Evolutionary conservation across 768 basidiomycete species (phyloP), one percentile per base, ranked within the genome.

Genomic region (Auriscalpium microsporum): DNA sequence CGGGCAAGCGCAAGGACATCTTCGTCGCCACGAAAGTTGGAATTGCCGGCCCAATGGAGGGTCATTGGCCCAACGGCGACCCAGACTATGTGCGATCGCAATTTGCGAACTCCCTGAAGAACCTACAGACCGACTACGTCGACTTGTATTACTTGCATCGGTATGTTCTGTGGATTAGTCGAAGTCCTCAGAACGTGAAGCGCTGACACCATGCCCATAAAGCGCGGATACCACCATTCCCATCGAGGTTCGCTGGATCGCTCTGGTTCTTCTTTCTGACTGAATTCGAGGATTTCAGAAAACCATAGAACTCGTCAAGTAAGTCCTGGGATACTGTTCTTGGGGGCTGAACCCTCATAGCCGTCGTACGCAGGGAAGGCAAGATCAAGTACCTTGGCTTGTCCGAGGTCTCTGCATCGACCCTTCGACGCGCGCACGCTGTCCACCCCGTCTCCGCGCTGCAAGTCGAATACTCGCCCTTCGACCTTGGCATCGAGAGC

Each of bases 1-100:
- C 76, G 10, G 80, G 79, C 8, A 78, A 78, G 52, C 69, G 79
- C 28, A 58, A 69, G 16, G 69, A 78, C 11, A 78, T 81, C 19
- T 86, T 84, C 68, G 72, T 86, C 19, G 81, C 82, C 2, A 83
- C 82, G 17, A 86, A 86, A 64, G 78, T 78, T 48, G 78, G 78
- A 10, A 10, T 67, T 23, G 51, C 57, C 68, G 65, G 19, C 65
- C 35, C 21, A 42, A 42, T 28, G 28, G 28, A 28, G 28, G 28
- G 17, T 1, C 40, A 17, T 17, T 42, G 13, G 14, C 40, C 40
- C 14, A 42, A 42, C 8, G 40, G 40, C 40, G 40, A 42, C 17
- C 70, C 74, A 0, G 69, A 75, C 52, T 76, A 78, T 53, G 72
- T 75, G 10, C 68, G 66, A 5, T 59, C 70, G 47, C 65, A 70